Evolutionary conservation across 1,284 basidiomycete genomes (phyloP).

Genomic region (Cryptococcus maquisensis): DNA sequence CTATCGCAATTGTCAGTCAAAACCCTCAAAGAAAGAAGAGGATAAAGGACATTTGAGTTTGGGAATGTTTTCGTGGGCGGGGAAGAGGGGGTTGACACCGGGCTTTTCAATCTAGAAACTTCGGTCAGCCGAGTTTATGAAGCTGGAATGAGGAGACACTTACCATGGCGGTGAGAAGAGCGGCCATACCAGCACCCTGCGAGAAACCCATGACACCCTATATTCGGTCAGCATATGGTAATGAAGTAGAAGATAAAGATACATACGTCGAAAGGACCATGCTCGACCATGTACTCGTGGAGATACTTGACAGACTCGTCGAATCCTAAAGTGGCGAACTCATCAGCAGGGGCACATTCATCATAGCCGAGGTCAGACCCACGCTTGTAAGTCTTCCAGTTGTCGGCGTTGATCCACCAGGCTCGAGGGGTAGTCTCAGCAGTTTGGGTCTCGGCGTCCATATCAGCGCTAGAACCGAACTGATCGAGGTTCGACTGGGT

Average conservation of each 20-base stretch:
- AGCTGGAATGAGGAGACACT: slow-evolving; percentile 24
- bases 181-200: slow-evolving; percentile 77
- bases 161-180: slow-evolving; percentile 67
- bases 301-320: slow-evolving; percentile 56
- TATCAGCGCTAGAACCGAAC: slow-evolving; percentile 57
- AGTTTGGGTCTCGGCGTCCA: slow-evolving; percentile 53
- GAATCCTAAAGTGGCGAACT: slow-evolving; percentile 51
- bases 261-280: slow-evolving; percentile 50
- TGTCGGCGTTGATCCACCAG: slow-evolving; percentile 66
- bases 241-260: background rate
- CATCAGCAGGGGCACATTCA: slow-evolving; percentile 7
- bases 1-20: slow-evolving; percentile 28
- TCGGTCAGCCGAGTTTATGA: background rate
- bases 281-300: slow-evolving; percentile 48
- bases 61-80: slow-evolving; percentile 58
- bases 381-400: slow-evolving; percentile 50
- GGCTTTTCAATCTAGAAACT: slow-evolving; percentile 55
- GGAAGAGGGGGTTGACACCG: slow-evolving; percentile 60
- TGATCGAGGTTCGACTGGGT: slow-evolving; percentile 50
- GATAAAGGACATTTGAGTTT: slow-evolving; percentile 60
- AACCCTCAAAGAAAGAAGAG: background rate
- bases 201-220: slow-evolving; percentile 82
- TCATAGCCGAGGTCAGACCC: slow-evolving; percentile 15
- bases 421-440: slow-evolving; percentile 66
- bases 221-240: slow-evolving; percentile 1